phyloP scores from a whole-genome alignment of 1,284 basidiomycete species.

The Ustilago xerochloae region DNA sequence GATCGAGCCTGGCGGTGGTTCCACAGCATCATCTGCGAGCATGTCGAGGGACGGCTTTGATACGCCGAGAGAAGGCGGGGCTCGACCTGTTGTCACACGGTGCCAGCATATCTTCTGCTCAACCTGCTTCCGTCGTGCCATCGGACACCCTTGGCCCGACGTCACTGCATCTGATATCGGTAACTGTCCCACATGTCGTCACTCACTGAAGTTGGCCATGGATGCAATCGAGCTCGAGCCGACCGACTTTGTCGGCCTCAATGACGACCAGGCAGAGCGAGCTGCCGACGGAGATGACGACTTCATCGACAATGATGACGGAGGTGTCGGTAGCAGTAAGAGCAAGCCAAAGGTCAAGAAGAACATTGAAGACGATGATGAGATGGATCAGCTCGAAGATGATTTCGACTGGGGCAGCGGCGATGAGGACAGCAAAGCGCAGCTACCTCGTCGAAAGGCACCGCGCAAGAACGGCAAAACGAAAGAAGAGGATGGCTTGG shows the following conservation, averaged over 20 bases:
- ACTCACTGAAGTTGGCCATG: conserved; percentile 53
- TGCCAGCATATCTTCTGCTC: conserved; percentile 88
- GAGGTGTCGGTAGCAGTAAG: not conserved
- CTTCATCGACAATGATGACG: conserved; percentile 19
- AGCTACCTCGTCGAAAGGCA: conserved; percentile 6
- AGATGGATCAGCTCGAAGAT: conserved; percentile 17
- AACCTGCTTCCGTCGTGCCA: conserved; percentile 64
- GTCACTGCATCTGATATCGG: conserved; percentile 30
- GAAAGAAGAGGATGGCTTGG: not conserved
- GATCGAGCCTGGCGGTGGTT: conserved; percentile 18
- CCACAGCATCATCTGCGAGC: conserved; percentile 1
- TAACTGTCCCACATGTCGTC: conserved; percentile 78
- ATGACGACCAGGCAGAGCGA: conserved; percentile 37
- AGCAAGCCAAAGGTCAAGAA: conserved; percentile 10
- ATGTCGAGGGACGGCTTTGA: conserved; percentile 18
- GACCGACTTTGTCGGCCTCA: conserved; percentile 45
- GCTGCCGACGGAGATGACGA: conserved; percentile 22
- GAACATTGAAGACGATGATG: conserved; percentile 17
- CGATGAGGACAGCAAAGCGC: conserved; percentile 6
- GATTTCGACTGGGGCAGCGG: conserved; percentile 47
- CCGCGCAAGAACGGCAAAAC: conserved; percentile 19
- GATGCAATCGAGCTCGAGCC: conserved; percentile 53
- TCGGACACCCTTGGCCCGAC: conserved; percentile 42
- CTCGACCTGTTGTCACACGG: conserved; percentile 75
- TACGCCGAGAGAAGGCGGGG: conserved; percentile 32